A percentile compares a stretch with the other conserved stretches of the same genome.
These are phyloP conservation scores for Carex arenaria DNA, from an alignment of 202 grass and related monocot species.

Conservation along the genomic window DNA sequence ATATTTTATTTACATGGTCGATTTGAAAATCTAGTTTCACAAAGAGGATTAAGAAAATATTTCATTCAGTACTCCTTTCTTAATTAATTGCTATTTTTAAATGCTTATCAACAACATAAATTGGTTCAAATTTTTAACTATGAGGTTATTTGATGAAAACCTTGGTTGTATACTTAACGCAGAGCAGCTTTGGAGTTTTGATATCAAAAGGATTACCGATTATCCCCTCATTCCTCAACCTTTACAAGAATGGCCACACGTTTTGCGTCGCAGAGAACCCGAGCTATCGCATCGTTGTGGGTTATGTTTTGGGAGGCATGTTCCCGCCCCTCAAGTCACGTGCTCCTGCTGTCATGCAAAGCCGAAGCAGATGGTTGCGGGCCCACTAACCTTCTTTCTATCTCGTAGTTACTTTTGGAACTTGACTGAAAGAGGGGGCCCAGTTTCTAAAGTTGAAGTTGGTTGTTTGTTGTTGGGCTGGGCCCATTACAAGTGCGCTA, in stretches of 20 bases:
- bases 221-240: too few species aligned
- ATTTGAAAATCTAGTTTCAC: not conserved
- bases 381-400: not conserved
- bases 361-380: conserved; percentile 21
- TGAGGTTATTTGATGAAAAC: too few species aligned
- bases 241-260: not conserved
- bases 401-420: conserved; percentile 8
- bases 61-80: not conserved
- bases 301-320: conserved; percentile 23
- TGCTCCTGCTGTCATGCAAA: conserved; percentile 51
- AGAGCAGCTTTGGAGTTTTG: too few species aligned
- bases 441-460: conserved; percentile 16
- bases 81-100: too few species aligned
- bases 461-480: conserved; percentile 28
- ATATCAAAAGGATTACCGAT: too few species aligned
- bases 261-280: not conserved
- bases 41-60: not conserved
- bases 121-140: too few species aligned
- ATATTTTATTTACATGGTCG: not conserved
- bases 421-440: not conserved
- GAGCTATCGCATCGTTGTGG: not conserved
- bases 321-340: conserved; percentile 39
- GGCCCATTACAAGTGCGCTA: conserved; percentile 14
- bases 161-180: too few species aligned
- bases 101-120: too few species aligned